Base-by-base conservation (phyloP, 2,329 filamentous ascomycete genomes). In the Juglanconis oblonga region DNA sequence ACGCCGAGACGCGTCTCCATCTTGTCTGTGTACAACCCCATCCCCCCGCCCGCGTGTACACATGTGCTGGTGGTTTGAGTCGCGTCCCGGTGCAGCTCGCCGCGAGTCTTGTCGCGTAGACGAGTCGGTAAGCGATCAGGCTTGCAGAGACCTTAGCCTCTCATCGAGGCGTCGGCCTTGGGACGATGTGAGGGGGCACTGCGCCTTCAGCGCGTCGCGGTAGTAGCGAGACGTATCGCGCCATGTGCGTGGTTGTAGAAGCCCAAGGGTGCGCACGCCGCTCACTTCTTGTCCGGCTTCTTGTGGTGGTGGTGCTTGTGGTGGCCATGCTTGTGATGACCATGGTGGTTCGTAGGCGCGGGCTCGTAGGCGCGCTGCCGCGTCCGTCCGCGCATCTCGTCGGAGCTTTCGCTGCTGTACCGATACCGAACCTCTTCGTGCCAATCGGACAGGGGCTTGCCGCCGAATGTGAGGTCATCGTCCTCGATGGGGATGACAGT, bases 401-500 rank as follows among this genome's bases (percentile, higher is more conserved):
- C 75, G 32, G 75, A 72, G 52, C 72, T 72, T 54, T 65, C 50
- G 64, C 49, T 66, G 71, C 75, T 79, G 54, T 77, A 69, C 17
- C 77, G 73, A 53, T 76, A 72, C 47, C 81, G 76, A 64, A 84
- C 81, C 73, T 86, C 83, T 71, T 86, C 83, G 69, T 86, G 84
- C 82, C 82, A 85, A 14, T 78, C 73, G 69, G 82, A 82, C 47
- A 86, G 71, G 44, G 81, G 77, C 77, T 86, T 86, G 66, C 83
- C 83, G 58, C 82, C 82, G 66, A 86, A 86, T 70, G 79, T 85
- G 42, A 86, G 74, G 64, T 86, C 83, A 59, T 85, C 82, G 67
- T 86, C 83, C 58, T 86, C 82, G 66, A 86, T 86, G 62, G 82
- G 74, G 52, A 80, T 85, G 38, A 80, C 78, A 57, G 80, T 76